Percentiles rank a stretch among this genome's conserved stretches.
Conservation (phyloP, 2,329 filamentous ascomycete species). For the Talaromyces sp. region DNA sequence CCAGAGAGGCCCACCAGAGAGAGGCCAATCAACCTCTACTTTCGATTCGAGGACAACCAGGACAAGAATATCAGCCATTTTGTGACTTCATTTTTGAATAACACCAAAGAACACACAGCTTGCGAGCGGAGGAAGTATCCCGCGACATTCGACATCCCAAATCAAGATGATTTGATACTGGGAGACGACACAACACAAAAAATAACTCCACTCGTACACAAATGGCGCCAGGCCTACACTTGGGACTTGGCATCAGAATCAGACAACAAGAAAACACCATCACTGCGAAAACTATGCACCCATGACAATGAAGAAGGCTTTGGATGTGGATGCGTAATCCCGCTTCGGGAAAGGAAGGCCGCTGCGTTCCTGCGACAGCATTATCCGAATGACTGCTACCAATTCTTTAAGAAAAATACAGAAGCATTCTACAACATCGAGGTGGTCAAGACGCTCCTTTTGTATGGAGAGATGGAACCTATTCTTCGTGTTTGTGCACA, state of each 20-base stretch:
- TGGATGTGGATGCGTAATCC: background rate
- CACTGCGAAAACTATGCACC: background rate
- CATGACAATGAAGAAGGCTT: background rate
- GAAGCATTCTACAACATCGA: conserved; percentile 7
- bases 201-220: background rate
- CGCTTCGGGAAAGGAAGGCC: background rate
- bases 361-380: background rate
- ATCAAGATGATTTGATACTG: background rate
- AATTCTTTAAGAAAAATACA: background rate
- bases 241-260: background rate
- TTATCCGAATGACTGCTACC: background rate
- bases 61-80: conserved; percentile 3
- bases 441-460: background rate
- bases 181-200: background rate
- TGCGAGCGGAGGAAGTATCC: conserved; percentile 8
- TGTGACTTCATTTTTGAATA: background rate
- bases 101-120: conserved; percentile 3
- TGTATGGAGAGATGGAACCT: conserved; percentile 9
- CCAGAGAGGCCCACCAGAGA: background rate
- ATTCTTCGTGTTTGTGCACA: background rate
- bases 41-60: background rate
- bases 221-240: background rate
- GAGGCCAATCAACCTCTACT: background rate
- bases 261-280: background rate
- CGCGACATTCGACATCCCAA: background rate